These are phyloP conservation scores for Cryptococcus depauperatus DNA, from an alignment of 1,284 basidiomycete genomes.

Conservation along the genomic window DNA sequence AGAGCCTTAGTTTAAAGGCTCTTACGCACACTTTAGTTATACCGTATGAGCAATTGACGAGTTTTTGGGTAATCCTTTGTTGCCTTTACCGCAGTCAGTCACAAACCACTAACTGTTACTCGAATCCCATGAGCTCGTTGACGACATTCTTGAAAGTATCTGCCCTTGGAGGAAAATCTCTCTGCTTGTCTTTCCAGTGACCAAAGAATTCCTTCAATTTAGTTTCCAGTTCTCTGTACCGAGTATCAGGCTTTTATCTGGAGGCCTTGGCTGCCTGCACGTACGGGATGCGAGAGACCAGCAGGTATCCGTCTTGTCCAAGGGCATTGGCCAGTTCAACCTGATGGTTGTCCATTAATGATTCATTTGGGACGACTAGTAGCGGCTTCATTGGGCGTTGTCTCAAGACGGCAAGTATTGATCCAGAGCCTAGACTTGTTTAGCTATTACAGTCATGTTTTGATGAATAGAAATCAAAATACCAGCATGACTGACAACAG, in stretches of 20 bases:
- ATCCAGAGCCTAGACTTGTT: slow-evolving; percentile 69
- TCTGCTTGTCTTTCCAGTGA: not conserved
- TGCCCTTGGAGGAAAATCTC: slow-evolving; percentile 12
- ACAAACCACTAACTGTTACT: no score
- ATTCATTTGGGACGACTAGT: slow-evolving; percentile 81
- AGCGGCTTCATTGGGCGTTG: slow-evolving; percentile 56
- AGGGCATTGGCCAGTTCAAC: slow-evolving; percentile 73
- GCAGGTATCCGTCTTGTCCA: slow-evolving; percentile 56
- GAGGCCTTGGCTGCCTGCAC: not conserved
- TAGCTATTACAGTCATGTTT: not conserved
- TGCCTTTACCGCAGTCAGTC: no score
- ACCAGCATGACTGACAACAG: slow-evolving; percentile 92
- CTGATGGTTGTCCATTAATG: slow-evolving; percentile 89
- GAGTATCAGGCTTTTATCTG: not conserved
- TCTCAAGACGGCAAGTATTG: slow-evolving; percentile 80
- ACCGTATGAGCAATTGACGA: no score
- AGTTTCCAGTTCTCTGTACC: not conserved
- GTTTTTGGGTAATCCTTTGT: no score
- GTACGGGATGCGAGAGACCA: slow-evolving; percentile 49
- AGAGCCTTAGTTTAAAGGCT: no score
- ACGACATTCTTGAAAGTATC: slow-evolving; percentile 20
- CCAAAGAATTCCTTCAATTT: not conserved
- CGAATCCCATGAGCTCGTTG: slow-evolving; percentile 26
- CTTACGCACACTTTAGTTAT: no score
- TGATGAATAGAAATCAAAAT: slow-evolving; percentile 24